Conservation (phyloP, 108 stramenopile genomes). For the Schizochytrium sp. region DNA sequence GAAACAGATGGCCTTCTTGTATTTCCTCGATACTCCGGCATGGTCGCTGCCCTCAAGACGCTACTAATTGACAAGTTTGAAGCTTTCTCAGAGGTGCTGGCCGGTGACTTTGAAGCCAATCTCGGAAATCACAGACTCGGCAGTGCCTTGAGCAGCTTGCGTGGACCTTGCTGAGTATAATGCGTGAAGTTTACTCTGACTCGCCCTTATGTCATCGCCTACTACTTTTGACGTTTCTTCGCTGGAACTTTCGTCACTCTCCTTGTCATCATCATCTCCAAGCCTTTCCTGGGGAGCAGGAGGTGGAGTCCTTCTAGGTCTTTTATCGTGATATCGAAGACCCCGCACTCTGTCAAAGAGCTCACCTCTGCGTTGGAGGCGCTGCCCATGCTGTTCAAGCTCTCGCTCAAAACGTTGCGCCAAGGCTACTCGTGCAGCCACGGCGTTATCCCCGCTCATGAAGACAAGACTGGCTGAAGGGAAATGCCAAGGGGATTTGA, state of each 20-base stretch:
- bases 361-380: background rate
- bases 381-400: background rate
- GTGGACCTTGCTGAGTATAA: background rate
- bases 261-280: background rate
- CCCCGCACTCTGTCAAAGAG: background rate
- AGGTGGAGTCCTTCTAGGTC: background rate
- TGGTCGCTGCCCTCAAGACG: too few species aligned
- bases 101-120: background rate
- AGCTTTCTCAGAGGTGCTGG: background rate
- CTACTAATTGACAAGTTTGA: too few species aligned
- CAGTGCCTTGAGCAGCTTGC: background rate
- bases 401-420: slow-evolving; percentile 28
- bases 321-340: background rate
- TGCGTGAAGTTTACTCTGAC: too few species aligned
- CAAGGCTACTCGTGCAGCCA: too few species aligned
- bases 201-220: too few species aligned
- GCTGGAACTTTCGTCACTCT: too few species aligned
- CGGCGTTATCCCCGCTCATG: too few species aligned
- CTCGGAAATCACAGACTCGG: background rate
- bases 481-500: too few species aligned
- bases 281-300: background rate
- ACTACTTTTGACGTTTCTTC: too few species aligned
- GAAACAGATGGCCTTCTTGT: too few species aligned
- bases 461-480: too few species aligned
- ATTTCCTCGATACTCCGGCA: too few species aligned